A percentile compares a stretch with the other conserved stretches of the same genome.
Evolutionary conservation across 331 rosid genomes (phyloP).

Genomic region (Rosa hybrid): DNA sequence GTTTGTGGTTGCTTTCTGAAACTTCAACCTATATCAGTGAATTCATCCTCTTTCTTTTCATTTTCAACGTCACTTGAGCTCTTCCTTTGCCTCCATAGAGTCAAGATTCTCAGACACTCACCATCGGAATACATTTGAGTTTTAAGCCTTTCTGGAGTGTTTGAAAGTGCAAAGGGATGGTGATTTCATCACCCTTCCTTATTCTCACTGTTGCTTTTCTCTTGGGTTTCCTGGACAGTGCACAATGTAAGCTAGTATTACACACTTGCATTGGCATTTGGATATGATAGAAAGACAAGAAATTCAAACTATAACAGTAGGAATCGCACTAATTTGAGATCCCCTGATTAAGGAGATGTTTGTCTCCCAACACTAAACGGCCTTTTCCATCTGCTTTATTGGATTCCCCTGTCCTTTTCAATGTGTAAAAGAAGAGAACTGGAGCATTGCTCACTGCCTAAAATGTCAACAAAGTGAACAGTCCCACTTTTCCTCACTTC

Average conservation of each 20-base stretch:
- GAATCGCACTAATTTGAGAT: not conserved
- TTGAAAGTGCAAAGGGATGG: not conserved
- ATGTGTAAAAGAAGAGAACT: conserved; percentile 32
- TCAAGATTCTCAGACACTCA: not conserved
- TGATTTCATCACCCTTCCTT: conserved; percentile 6
- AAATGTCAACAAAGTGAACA: conserved; percentile 40
- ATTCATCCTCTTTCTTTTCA: not conserved
- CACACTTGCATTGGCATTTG: not conserved
- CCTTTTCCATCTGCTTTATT: conserved; percentile 30
- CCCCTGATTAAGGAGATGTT: conserved; percentile 26
- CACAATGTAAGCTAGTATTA: not conserved
- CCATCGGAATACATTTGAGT: not conserved
- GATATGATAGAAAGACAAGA: not conserved
- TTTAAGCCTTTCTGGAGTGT: not conserved
- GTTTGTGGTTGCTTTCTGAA: conserved; percentile 7
- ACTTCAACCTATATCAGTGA: not conserved
- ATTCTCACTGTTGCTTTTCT: not conserved
- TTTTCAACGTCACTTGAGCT: not conserved
- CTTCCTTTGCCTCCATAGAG: not conserved
- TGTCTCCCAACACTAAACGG: conserved; percentile 10
- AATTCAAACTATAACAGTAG: not conserved
- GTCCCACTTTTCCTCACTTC: not conserved
- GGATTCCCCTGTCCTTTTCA: conserved; percentile 42
- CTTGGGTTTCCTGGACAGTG: too few species aligned
- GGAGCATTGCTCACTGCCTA: conserved; percentile 6